A percentile compares a stretch with the other conserved stretches of the same genome.
Evolutionary conservation across 2,329 filamentous ascomycete genomes (phyloP).

Genomic region (Thelonectria discophora): DNA sequence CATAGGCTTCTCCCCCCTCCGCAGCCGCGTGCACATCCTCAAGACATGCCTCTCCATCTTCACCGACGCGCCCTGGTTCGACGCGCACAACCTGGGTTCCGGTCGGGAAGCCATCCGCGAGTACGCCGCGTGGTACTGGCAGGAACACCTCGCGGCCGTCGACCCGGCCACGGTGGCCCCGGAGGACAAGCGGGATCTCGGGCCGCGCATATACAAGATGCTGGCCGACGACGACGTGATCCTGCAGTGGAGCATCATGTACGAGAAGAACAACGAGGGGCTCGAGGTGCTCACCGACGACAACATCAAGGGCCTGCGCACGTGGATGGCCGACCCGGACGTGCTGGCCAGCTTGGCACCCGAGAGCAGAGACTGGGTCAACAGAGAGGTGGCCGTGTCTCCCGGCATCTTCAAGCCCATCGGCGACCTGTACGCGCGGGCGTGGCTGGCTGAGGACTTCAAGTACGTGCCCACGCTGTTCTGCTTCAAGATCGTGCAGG

Average conservation of each 20-base stretch:
- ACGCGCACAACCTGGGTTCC: constrained; percentile 38
- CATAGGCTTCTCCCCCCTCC: constrained; percentile 48
- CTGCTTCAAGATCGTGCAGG: constrained; percentile 56
- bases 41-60: constrained; percentile 53
- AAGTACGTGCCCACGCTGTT: constrained; percentile 52
- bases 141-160: constrained; percentile 51
- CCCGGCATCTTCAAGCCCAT: constrained; percentile 50
- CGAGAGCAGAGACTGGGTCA: constrained; percentile 46
- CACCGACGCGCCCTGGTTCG: constrained; percentile 45
- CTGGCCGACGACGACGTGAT: constrained; percentile 49
- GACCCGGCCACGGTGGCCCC: constrained; percentile 41
- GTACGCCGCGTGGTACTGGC: constrained; percentile 57
- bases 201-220: constrained; percentile 48
- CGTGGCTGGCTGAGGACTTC: constrained; percentile 50
- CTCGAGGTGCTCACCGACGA: constrained; percentile 52
- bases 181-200: constrained; percentile 47
- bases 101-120: constrained; percentile 47
- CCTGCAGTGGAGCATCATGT: constrained; percentile 52
- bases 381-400: constrained; percentile 36
- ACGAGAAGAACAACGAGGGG: constrained; percentile 53
- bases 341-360: constrained; percentile 43
- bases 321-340: constrained; percentile 49
- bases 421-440: constrained; percentile 50
- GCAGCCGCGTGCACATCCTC: constrained; percentile 50
- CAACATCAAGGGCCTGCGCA: constrained; percentile 49